Evolutionary conservation across 805 yeast genomes (phyloP).

Genomic region (Kluyveromyces lactis): DNA sequence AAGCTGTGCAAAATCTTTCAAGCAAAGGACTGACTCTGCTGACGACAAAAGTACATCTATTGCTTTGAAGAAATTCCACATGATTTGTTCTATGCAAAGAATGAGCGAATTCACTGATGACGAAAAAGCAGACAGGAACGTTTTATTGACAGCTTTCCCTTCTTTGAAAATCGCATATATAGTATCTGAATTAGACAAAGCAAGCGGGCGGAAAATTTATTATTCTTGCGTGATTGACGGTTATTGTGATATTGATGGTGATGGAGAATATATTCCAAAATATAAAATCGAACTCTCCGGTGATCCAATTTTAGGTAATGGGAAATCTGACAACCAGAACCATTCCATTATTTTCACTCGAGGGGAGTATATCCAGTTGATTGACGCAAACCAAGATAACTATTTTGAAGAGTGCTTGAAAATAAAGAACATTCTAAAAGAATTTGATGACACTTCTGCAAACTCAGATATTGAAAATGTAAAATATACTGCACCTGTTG

Average conservation of each 20-base stretch:
- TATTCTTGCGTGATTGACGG: constrained; percentile 69
- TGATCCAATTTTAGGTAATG: constrained; percentile 77
- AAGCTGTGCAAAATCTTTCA: no score
- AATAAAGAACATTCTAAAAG: constrained; percentile 62
- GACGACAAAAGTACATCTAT: constrained; percentile 17
- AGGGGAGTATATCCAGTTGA: constrained; percentile 73
- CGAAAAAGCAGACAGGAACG: constrained; percentile 51
- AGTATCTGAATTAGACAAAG: constrained; percentile 38
- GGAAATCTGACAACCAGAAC: constrained; percentile 78
- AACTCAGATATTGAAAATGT: not conserved
- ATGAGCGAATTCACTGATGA: constrained; percentile 44
- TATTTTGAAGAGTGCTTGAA: constrained; percentile 76
- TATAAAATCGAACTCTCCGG: constrained; percentile 64
- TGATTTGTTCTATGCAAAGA: constrained; percentile 60
- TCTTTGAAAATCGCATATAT: constrained; percentile 57
- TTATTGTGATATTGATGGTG: constrained; percentile 48
- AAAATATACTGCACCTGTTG: constrained; percentile 47
- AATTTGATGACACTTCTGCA: constrained; percentile 52
- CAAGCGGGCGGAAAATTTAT: constrained; percentile 35
- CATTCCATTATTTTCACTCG: constrained; percentile 66
- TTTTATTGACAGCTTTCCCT: constrained; percentile 56
- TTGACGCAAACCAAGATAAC: constrained; percentile 81
- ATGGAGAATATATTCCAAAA: constrained; percentile 53
- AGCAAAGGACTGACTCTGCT: no score
- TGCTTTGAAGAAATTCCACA: constrained; percentile 56